Percentiles rank a stretch among this genome's conserved stretches.
These are phyloP conservation scores for Penicillium sp. DNA, from an alignment of 2,329 filamentous ascomycete species.

Conservation along the genomic window DNA sequence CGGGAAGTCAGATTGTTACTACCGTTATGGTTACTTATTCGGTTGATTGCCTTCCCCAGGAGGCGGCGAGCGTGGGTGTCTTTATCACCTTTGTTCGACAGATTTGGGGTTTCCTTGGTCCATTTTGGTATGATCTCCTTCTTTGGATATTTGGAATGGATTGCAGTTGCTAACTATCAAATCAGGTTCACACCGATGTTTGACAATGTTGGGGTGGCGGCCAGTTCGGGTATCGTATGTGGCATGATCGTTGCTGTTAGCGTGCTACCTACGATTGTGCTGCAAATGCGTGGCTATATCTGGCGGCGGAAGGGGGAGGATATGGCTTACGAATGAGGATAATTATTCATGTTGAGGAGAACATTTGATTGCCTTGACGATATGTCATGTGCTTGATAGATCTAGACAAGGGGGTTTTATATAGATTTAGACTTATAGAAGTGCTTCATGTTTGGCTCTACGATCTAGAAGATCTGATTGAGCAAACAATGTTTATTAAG, in stretches of 20 bases:
- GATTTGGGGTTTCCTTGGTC: constrained; percentile 40
- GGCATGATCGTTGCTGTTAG: constrained; percentile 33
- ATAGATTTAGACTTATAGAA: not conserved
- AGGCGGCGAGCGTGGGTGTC: constrained; percentile 59
- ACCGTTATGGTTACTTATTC: constrained; percentile 63
- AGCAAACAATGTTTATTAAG: not conserved
- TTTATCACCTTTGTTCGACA: constrained; percentile 60
- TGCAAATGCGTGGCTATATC: not conserved
- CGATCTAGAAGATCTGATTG: not conserved
- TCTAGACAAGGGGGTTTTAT: not conserved
- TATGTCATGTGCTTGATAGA: not conserved
- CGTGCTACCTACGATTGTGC: constrained; percentile 29
- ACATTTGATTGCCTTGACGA: not conserved
- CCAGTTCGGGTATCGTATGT: constrained; percentile 31
- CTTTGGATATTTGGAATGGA: not conserved
- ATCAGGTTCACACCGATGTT: constrained; percentile 39
- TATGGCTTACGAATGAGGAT: not conserved
- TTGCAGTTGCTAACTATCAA: constrained; percentile 13
- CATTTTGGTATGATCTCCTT: constrained; percentile 35
- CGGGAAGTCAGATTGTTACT: constrained; percentile 64
- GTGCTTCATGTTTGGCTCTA: not conserved
- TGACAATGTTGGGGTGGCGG: constrained; percentile 33
- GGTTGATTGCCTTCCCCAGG: constrained; percentile 58
- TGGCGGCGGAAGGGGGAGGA: not conserved
- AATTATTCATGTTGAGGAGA: not conserved